A percentile compares a stretch with the other conserved stretches of the same genome.
These are phyloP conservation scores for Ramularia collo-cygni DNA, from an alignment of 2,329 filamentous ascomycete genomes.

Conservation along the genomic window DNA sequence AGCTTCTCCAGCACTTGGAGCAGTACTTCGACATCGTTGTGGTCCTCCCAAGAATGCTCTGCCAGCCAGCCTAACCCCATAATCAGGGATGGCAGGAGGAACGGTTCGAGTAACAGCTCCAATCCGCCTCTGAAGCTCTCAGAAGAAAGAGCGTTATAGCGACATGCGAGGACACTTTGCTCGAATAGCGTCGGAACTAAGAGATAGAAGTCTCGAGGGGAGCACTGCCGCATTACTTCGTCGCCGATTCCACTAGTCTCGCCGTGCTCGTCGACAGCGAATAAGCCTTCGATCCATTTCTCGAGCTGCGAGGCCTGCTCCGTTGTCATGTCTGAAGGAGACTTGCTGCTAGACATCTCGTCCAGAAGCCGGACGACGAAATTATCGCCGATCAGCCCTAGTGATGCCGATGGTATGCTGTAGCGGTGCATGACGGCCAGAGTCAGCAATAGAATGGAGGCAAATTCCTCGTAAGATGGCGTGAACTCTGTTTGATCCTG, in stretches of 20 bases:
- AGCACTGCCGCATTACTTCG: slow-evolving; percentile 73
- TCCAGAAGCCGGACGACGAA: slow-evolving; percentile 63
- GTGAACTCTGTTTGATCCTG: slow-evolving; percentile 78
- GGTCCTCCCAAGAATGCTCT: slow-evolving; percentile 59
- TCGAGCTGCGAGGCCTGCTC: slow-evolving; percentile 61
- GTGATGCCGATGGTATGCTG: slow-evolving; percentile 54
- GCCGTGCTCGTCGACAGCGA: slow-evolving; percentile 55
- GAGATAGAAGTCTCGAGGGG: slow-evolving; percentile 75
- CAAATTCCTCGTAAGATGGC: slow-evolving; percentile 80
- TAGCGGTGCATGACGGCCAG: slow-evolving; percentile 72
- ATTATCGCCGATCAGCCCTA: slow-evolving; percentile 58
- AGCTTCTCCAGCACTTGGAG: slow-evolving; percentile 67
- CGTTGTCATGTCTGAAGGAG: slow-evolving; percentile 55
- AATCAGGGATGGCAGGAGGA: slow-evolving; percentile 70
- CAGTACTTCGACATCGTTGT: slow-evolving; percentile 58
- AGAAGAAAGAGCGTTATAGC: slow-evolving; percentile 57
- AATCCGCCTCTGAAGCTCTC: slow-evolving; percentile 67
- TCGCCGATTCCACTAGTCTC: slow-evolving; percentile 63
- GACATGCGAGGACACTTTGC: slow-evolving; percentile 65
- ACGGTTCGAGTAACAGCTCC: slow-evolving; percentile 74
- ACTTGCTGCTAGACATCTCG: slow-evolving; percentile 51
- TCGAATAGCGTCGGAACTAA: slow-evolving; percentile 71
- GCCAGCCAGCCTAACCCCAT: slow-evolving; percentile 66
- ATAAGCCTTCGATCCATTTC: slow-evolving; percentile 72
- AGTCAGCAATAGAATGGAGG: slow-evolving; percentile 65